Evolutionary conservation across 345 rosid species (phyloP).

Genomic region (Bruguiera sexangula): DNA sequence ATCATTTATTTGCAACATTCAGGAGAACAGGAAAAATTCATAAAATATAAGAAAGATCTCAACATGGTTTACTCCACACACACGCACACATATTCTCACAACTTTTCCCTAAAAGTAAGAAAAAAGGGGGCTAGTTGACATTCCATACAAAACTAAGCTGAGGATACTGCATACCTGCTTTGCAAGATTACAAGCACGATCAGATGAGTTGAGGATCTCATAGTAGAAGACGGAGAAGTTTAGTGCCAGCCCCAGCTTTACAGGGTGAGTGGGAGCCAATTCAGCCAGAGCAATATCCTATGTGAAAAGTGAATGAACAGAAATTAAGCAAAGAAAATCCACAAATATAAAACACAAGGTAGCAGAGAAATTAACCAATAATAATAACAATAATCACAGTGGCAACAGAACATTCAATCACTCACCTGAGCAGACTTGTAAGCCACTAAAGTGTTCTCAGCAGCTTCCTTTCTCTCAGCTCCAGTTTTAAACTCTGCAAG

Average conservation of each 20-base stretch:
- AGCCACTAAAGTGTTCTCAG: conserved; percentile 91
- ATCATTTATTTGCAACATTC: not conserved
- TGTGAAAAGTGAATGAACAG: conserved; percentile 3
- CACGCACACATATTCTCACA: no score
- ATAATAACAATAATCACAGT: not conserved
- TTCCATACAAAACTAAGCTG: not conserved
- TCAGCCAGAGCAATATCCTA: conserved; percentile 94
- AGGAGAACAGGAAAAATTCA: not conserved
- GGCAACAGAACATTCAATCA: not conserved
- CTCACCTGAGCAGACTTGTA: conserved; percentile 95
- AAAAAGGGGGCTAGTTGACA: not conserved
- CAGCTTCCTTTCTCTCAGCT: conserved; percentile 94
- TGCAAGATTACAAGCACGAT: conserved; percentile 93
- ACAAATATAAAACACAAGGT: not conserved
- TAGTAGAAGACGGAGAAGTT: conserved; percentile 98
- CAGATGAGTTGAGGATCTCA: conserved; percentile 97
- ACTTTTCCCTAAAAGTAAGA: no score
- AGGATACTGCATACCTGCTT: conserved; percentile 54
- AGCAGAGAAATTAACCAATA: conserved; percentile 6
- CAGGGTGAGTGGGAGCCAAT: conserved; percentile 92
- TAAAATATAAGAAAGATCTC: not conserved
- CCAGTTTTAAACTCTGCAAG: conserved; percentile 96
- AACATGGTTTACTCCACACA: not conserved
- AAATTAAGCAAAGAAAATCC: conserved; percentile 5
- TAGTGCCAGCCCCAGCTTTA: conserved; percentile 94